Evolutionary conservation across 2,329 filamentous ascomycete genomes (phyloP), one percentile per base, ranked within the genome.

Genomic region (Arthrinium phaeospermum): DNA sequence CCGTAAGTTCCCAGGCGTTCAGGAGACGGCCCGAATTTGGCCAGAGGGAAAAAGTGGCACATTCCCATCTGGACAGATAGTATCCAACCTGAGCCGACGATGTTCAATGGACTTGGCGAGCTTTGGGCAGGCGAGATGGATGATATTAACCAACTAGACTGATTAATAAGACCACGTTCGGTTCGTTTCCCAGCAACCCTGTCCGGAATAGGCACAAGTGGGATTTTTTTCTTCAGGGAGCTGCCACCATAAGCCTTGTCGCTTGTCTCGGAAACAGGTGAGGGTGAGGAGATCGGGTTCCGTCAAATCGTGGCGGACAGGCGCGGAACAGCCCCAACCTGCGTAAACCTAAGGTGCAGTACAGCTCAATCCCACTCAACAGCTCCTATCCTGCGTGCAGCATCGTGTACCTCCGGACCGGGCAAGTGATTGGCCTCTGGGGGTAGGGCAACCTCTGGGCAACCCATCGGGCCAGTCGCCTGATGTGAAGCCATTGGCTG

Each of bases 251-350:
- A 61, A 61, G 53, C 53, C 53, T 61, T 30, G 53, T 61, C 53
- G 57, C 57, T 41, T 64, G 57, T 64, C 57, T 64, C 57, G 57
- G 57, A 64, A 64, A 64, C 57, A 64, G 57, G 57, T 64, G 57
- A 64, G 57, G 57, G 57, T 64, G 57, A 64, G 57, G 57, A 64
- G 57, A 37, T 61, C n/a, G n/a, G n/a, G 2, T 51, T 61, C 46
- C 46, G 22, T 22, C 3, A 30, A 34, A 34, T 57, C 51, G 51
- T 57, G 51, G 51, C 51, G 51, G 27, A 57, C 27, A 57, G 13
- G 14, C 51, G 51, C 27, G 24, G 27, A 24, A 57, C 45, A 53
- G 49, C 49, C 49, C 49, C 49, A 30, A 53, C n/a, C 49, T 53
- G 49, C n/a, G n/a, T 53, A n/a, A 49, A 6, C 19, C 30, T 30